Evolutionary conservation across 2,329 filamentous ascomycete species (phyloP).

Genomic region (Cordyceps pruinosa): DNA sequence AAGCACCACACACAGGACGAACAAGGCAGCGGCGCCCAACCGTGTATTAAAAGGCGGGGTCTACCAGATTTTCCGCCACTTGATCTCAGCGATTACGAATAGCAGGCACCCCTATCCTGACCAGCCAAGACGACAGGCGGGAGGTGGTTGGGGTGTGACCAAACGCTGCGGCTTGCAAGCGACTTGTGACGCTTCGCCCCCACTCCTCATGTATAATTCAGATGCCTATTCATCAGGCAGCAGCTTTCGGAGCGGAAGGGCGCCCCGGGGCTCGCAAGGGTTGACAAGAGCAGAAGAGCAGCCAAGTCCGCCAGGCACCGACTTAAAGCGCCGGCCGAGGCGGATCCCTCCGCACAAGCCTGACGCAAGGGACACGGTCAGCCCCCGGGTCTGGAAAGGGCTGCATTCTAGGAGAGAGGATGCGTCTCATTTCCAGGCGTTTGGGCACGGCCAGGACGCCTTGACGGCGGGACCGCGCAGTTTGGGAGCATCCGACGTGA

Average conservation of each 20-base stretch:
- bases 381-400: neutral
- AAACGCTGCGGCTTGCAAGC: neutral
- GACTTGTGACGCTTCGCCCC: neutral
- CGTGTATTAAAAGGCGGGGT: neutral
- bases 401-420: neutral
- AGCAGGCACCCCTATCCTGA: neutral
- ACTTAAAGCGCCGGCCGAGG: neutral
- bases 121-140: neutral
- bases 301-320: neutral
- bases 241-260: neutral
- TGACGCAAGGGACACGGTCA: neutral
- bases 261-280: neutral
- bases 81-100: neutral
- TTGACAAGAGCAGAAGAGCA: neutral
- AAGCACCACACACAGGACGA: neutral
- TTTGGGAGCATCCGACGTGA: neutral
- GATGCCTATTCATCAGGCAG: slow-evolving; percentile 3
- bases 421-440: no score
- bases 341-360: neutral
- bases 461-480: neutral
- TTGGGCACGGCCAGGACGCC: neutral
- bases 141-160: neutral
- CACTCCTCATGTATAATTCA: neutral
- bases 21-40: neutral
- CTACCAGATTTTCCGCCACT: neutral